Evolutionary conservation across 78 protist genomes (phyloP).

Genomic region (Speleostelium caveatum): DNA sequence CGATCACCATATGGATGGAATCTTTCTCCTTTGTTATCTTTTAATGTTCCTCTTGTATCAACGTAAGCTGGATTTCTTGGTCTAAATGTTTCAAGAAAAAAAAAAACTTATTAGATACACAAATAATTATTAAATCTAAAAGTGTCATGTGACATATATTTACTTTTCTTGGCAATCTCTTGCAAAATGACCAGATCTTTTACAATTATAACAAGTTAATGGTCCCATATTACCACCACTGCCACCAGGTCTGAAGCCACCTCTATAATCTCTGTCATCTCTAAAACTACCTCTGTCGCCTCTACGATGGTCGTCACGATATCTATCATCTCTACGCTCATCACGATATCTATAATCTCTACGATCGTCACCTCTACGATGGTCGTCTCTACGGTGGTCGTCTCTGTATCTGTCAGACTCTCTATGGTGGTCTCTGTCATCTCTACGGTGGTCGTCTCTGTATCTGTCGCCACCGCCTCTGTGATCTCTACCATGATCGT

Average conservation of each 20-base stretch:
- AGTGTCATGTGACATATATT: neutral
- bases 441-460: constrained; percentile 1
- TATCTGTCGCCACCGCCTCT: constrained; percentile 5
- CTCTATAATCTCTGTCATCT: neutral
- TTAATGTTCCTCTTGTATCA: constrained; percentile 57
- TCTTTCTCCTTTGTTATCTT: constrained; percentile 16
- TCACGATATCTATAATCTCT: neutral
- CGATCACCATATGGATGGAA: constrained; percentile 59
- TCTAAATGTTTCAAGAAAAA: neutral
- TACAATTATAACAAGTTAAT: constrained; percentile 49
- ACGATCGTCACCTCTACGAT: neutral
- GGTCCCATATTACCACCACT: neutral
- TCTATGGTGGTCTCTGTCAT: constrained; percentile 2
- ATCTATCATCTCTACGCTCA: neutral
- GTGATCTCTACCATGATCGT: neutral
- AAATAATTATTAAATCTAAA: neutral
- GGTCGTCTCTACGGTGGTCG: neutral
- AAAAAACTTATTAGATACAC: neutral
- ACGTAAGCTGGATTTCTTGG: constrained; percentile 74
- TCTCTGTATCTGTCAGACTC: neutral
- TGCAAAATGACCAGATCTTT: constrained; percentile 58
- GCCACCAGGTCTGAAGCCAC: neutral
- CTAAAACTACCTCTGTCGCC: constrained; percentile 1
- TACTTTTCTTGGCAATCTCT: constrained; percentile 63
- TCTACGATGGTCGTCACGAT: constrained; percentile 5